Percentiles rank a stretch among this genome's conserved stretches.
phyloP scores from a whole-genome alignment of 306 rosid genomes.

The Pterocarpus macrocarpus region DNA sequence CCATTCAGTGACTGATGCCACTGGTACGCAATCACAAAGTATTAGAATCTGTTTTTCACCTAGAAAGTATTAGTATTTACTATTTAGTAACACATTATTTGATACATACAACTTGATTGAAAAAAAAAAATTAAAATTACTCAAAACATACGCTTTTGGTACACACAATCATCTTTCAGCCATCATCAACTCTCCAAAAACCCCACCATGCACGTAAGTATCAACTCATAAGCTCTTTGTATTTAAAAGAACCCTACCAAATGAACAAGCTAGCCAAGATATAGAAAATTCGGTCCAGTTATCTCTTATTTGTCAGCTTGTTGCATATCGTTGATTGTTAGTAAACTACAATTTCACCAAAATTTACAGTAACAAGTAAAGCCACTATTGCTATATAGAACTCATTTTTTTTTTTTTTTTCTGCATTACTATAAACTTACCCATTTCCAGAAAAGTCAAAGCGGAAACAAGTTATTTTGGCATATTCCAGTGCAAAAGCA shows the following conservation, averaged over 20 bases:
- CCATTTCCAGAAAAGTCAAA: constrained; percentile 85
- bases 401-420: not conserved
- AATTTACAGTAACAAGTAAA: constrained; percentile 16
- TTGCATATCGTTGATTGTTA: not conserved
- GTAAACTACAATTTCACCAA: constrained; percentile 23
- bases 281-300: not conserved
- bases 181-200: not conserved
- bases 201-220: not conserved
- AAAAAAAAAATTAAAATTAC: not conserved
- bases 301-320: constrained; percentile 4
- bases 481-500: constrained; percentile 70
- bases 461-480: constrained; percentile 66
- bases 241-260: constrained; percentile 6
- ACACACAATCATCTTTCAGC: not conserved
- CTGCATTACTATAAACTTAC: constrained; percentile 48
- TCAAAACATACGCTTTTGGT: not conserved
- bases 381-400: not conserved
- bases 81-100: not conserved
- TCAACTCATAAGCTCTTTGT: not conserved
- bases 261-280: not conserved
- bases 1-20: not conserved
- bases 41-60: not conserved
- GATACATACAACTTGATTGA: too few relatives aligned
- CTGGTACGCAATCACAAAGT: not conserved
- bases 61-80: not conserved